Percentiles rank a stretch among this genome's conserved stretches.
Evolutionary conservation across 2,329 filamentous ascomycete genomes (phyloP).

Genomic region (Beauveria sp.): DNA sequence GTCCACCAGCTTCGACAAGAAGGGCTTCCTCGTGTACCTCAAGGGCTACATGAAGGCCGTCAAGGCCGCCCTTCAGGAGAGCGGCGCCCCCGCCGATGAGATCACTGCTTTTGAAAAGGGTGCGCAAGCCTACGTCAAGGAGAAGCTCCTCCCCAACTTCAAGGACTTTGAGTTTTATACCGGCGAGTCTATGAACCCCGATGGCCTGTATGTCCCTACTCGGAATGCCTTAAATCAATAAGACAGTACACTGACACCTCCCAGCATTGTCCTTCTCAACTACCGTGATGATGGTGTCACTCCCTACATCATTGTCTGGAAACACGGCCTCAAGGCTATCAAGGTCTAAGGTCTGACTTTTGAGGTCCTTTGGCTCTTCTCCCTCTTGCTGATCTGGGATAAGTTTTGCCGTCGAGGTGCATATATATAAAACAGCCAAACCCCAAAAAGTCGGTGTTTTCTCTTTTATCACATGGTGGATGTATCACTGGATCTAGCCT

Average conservation of each 20-base stretch:
- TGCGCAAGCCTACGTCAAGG: conserved; percentile 58
- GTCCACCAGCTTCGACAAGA: conserved; percentile 77
- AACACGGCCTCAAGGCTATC: conserved; percentile 80
- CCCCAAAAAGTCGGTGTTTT: neutral
- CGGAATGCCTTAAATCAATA: neutral
- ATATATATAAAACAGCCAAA: neutral
- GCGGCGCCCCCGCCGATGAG: conserved; percentile 53
- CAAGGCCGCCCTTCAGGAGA: conserved; percentile 61
- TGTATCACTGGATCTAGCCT: conserved; percentile 3
- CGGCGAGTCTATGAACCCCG: conserved; percentile 85
- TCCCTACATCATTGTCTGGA: conserved; percentile 86
- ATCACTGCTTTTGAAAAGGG: conserved; percentile 74
- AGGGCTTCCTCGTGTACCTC: conserved; percentile 71
- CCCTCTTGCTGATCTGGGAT: neutral
- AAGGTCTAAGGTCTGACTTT: conserved; percentile 67
- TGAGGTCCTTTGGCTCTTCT: neutral
- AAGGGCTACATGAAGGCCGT: conserved; percentile 93
- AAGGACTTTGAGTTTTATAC: conserved; percentile 95
- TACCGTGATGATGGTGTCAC: conserved; percentile 95
- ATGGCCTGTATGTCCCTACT: conserved; percentile 69
- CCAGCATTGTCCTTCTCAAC: conserved; percentile 82
- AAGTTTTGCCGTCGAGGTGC: neutral
- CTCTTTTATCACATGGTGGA: neutral
- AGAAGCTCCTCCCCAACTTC: conserved; percentile 74
- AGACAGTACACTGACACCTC: conserved; percentile 13